Evolutionary conservation across 2,329 filamentous ascomycete genomes (phyloP), one percentile per base, ranked within the genome.

Genomic region (Aspergillus clavatus): DNA sequence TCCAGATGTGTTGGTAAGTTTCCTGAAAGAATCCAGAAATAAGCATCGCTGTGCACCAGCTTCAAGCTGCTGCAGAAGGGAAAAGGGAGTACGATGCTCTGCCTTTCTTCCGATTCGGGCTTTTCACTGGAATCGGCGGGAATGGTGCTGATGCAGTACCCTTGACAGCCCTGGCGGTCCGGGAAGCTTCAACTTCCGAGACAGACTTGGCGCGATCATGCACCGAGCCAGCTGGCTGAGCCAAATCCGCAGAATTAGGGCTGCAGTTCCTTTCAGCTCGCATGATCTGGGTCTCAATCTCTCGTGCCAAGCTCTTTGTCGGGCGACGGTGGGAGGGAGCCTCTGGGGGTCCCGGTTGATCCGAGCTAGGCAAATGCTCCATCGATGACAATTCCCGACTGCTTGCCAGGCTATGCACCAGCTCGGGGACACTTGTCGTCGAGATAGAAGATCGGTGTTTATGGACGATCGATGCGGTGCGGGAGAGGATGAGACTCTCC

Each of bases 401-500:
- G 52, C 56, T 68, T 37, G 58, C 62, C 7, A 69, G 57, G 42
- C 67, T 70, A 42, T 70, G 64, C 22, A 73, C 56, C 29, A 73
- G 56, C 35, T 75, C 72, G 1, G 72, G 72, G 12, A 74, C 63
- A 46, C 68, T 72, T 18, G 61, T 65, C 14, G 70, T 70, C 2
- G 72, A 75, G 22, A 70, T 62, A 2, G 71, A 73, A 3, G 72
- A 74, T 43, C 71, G 68, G 52, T 72, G 71, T 44, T 73, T 73
- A 38, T 70, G 69, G 29, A 65, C 68, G 44, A 72, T 66, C 0
- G 71, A 73, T n/a, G 70, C 69, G 7, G 71, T 69, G 31, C 70
- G 70, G 5, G 76, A 78, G 42, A 76, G 64, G 31, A 78, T 70
- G 50, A 78, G 72, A 57, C 76, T 79, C 56, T 80, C 76, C 46